Evolutionary conservation across 2,329 filamentous ascomycete species (phyloP), one percentile per base, ranked within the genome.

Genomic region (Nemania abortiva): DNA sequence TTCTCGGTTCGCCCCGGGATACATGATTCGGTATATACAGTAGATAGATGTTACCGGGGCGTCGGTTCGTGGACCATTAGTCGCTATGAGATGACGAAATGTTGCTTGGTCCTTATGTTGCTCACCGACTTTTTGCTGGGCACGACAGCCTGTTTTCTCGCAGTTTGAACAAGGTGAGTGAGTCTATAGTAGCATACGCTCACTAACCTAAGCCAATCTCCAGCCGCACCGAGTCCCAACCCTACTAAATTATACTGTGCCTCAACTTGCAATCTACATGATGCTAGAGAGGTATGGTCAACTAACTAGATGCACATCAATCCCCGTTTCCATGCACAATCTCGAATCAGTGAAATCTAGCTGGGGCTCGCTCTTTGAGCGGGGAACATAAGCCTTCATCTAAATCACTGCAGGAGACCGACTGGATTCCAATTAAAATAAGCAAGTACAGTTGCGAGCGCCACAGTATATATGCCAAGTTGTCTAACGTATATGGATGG

Each of bases 51-150:
- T 49, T 54, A 59, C 66, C 58, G 59, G 20, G 27, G 15, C 9
- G 34, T 59, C 54, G 9, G 11, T 49, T 34, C 29, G 52, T 49
- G 18, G 47, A 49, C 49, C 37, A n/a, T 24, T 29, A 45, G 31
- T 29, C 9, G 49, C 29, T 34, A 37, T 37, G 13, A 50, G 56
- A 57, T 24, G 24, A 47, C 47, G 22, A 24, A 39, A 34, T 27
- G 59, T 39, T 45, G 37, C 24, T 55, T 47, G 47, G 52, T 24
- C 59, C 70, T 66, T 70, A 66, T 70, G 74, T 63, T 60, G 70
- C 71, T 77, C 76, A 77, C 76, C 76, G 76, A 77, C 76, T 77
- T 77, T 77, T 77, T 69, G 53, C 71, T 63, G 69, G 66, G 63
- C 60, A 59, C 61, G 39, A 62, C 27, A 37, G 18, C 13, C 27